A percentile compares a stretch with the other conserved stretches of the same genome.
Conservation (phyloP, 1,284 basidiomycete genomes). For the Leccinum fuscescens region DNA sequence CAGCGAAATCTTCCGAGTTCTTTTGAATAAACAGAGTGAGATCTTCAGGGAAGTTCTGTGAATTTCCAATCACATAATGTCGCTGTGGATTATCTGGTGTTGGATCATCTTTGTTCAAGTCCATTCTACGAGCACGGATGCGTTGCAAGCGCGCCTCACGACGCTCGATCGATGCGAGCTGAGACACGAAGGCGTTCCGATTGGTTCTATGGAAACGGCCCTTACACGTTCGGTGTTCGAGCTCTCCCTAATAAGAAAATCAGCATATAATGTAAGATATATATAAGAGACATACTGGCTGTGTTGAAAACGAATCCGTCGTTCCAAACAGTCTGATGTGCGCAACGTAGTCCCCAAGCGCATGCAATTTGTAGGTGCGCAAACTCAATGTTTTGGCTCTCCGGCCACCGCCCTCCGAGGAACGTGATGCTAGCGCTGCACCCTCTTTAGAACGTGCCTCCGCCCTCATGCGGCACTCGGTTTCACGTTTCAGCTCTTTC, state of each 20-base stretch:
- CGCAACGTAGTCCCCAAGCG: background rate
- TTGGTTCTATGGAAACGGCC: background rate
- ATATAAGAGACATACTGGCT: background rate
- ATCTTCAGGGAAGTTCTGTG: background rate
- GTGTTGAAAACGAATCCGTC: background rate
- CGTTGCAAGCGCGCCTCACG: background rate
- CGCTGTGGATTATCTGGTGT: background rate
- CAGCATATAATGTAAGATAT: background rate
- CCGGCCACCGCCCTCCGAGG: background rate
- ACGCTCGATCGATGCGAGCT: background rate
- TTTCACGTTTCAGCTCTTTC: background rate
- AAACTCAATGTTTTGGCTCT: background rate
- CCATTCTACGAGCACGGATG: background rate
- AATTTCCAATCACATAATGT: background rate
- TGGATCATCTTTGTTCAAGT: background rate
- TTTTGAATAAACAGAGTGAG: background rate
- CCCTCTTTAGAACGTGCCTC: background rate
- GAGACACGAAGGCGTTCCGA: background rate
- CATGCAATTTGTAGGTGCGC: background rate
- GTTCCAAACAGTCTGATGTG: background rate
- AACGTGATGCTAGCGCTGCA: background rate
- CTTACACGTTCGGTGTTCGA: background rate
- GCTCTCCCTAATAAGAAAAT: background rate
- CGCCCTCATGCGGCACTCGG: background rate
- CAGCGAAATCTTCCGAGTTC: background rate